Base-by-base conservation (phyloP, 2,329 filamentous ascomycete species). In the Lanzia echinophila region DNA sequence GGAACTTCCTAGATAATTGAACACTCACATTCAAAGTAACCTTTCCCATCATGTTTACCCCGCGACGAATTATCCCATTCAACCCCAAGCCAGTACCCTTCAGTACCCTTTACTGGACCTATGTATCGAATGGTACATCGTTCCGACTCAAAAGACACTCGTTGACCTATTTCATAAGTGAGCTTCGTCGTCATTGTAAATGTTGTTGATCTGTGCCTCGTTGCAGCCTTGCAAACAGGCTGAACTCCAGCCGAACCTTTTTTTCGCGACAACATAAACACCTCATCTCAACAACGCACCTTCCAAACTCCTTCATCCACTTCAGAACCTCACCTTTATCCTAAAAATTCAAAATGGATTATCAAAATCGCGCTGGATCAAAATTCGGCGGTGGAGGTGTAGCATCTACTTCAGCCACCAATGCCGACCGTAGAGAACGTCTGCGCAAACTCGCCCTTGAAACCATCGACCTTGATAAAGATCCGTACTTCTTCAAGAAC, bases 401-500 rank as follows among this genome's bases (percentile, higher is more conserved):
- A 64, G 94, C 94, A 70, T 96, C 91, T 6, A 84, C 90, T 68
- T 91, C 87, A 66, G 89, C 90, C 56, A 95, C 90, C 59, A 97
- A 97, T 72, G 92, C 94, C 61, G 94, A 97, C 80, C 90, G 94
- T 56, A 89, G 94, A 70, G 94, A 99, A 73, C 91, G 94, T 60
- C 86, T 99, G 38, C 90, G 92, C 72, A 96, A 96, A 76, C 90
- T 99, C 68, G 94, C 94, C 55, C 88, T 99, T 68, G 94, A 99
- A 75, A 95, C 90, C 53, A 99, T 99, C 78, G 92, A 97, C 76
- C 88, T 97, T 59, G 94, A 97, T 75, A 97, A 96, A 75, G 94
- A 99, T 75, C 94, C 94, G 0, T 99, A 97, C 81, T 96, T 97
- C 78, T 99, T 99, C 85, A 95, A 95, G 72, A 99, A 99, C 78